A percentile compares a stretch with the other conserved stretches of the same genome.
Conservation (phyloP, 768 basidiomycete genomes). For the Botryobasidium botryosum region DNA sequence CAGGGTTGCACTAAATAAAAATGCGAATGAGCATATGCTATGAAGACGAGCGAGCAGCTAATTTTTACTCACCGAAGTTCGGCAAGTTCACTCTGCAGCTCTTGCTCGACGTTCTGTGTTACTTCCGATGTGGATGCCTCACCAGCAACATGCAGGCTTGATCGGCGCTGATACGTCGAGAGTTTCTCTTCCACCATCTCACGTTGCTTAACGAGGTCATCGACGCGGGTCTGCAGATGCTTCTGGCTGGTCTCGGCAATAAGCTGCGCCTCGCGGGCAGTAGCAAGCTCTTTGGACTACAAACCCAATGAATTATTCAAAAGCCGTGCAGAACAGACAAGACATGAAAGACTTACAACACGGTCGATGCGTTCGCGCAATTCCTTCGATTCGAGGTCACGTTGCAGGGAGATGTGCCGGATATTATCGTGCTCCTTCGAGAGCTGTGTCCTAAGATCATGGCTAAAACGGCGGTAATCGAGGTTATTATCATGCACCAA, state of each 20-base stretch:
- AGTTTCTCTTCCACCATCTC: conserved; percentile 74
- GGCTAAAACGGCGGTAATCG: no score
- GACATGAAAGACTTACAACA: conserved; percentile 29
- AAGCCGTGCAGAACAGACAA: background rate
- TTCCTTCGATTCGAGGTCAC: conserved; percentile 65
- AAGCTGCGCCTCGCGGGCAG: conserved; percentile 38
- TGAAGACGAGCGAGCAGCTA: background rate
- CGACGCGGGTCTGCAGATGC: conserved; percentile 12
- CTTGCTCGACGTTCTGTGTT: conserved; percentile 57
- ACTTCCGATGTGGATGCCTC: conserved; percentile 28
- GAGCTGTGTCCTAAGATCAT: conserved; percentile 55
- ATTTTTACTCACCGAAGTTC: conserved; percentile 46
- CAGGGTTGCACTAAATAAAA: conserved; percentile 38
- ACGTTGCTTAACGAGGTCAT: conserved; percentile 29
- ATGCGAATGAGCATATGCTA: background rate
- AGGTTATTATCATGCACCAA: no score
- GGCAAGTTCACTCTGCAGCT: conserved; percentile 69
- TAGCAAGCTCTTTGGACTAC: conserved; percentile 46
- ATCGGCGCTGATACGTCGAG: conserved; percentile 65
- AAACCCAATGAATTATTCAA: background rate
- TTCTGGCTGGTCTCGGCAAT: conserved; percentile 13
- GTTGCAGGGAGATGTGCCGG: conserved; percentile 61
- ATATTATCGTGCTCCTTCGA: conserved; percentile 54
- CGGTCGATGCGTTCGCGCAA: conserved; percentile 56
- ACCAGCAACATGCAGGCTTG: conserved; percentile 18